phyloP scores from a whole-genome alignment of 306 rosid genomes.

The Casuarina glauca region DNA sequence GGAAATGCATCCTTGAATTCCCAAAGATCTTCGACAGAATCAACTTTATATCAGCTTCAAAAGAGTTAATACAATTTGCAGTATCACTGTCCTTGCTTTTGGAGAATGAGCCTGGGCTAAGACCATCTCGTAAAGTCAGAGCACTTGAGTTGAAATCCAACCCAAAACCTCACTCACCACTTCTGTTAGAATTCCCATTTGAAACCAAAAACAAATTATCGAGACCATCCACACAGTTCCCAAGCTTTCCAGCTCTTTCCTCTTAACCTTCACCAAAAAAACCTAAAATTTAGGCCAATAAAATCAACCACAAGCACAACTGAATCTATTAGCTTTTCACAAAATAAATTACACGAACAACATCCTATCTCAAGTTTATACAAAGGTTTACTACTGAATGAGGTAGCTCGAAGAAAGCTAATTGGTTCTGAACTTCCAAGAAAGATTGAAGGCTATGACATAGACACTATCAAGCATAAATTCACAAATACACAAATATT shows the following conservation, averaged over 20 bases:
- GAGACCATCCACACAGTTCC: constrained; percentile 30
- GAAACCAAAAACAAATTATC: constrained; percentile 39
- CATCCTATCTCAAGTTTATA: not conserved
- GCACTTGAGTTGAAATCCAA: constrained; percentile 53
- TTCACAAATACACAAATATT: constrained; percentile 21
- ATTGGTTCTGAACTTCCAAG: constrained; percentile 7
- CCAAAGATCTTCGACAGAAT: constrained; percentile 39
- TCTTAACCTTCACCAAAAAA: constrained; percentile 42
- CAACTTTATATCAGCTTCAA: constrained; percentile 25
- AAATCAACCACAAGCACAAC: not conserved
- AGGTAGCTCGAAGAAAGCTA: not conserved
- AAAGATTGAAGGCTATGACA: not conserved
- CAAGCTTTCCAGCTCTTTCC: constrained; percentile 29
- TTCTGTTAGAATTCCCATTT: constrained; percentile 37
- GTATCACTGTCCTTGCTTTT: constrained; percentile 33
- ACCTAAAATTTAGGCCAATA: constrained; percentile 25
- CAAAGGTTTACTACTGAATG: not conserved
- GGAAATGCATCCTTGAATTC: constrained; percentile 45
- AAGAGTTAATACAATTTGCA: constrained; percentile 25
- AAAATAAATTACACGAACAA: not conserved
- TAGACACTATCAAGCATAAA: constrained; percentile 6
- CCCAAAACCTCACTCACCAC: constrained; percentile 45
- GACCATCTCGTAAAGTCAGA: constrained; percentile 24
- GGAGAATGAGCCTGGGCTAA: constrained; percentile 23
- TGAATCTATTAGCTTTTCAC: not conserved